phyloP scores from a whole-genome alignment of 108 stramenopile genomes.

The Epithemia pelagica region DNA sequence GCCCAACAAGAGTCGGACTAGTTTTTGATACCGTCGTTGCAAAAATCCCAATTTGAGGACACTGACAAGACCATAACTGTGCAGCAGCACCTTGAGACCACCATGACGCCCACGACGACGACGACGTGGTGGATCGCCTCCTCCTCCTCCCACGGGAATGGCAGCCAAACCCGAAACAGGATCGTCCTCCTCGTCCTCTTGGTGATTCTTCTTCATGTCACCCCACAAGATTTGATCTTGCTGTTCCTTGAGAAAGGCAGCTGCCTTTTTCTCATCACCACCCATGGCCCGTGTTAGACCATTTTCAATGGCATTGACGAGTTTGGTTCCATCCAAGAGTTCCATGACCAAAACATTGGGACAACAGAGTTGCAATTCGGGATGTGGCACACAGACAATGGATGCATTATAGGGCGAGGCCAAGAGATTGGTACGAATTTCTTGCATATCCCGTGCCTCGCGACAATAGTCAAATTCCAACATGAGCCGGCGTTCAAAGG shows the following conservation, averaged over 20 bases:
- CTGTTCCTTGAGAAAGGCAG: constrained; percentile 17
- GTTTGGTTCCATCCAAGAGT: constrained; percentile 48
- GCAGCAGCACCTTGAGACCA: background rate
- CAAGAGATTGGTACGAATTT: constrained; percentile 41
- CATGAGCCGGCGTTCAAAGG: constrained; percentile 58
- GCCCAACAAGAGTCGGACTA: constrained; percentile 45
- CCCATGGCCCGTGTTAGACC: constrained; percentile 33
- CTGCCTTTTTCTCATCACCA: constrained; percentile 28
- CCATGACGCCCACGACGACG: background rate
- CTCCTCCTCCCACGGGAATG: background rate
- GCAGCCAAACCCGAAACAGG: background rate
- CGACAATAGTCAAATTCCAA: constrained; percentile 64
- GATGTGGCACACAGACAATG: constrained; percentile 44
- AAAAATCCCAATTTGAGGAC: constrained; percentile 21
- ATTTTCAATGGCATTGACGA: constrained; percentile 44
- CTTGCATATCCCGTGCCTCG: constrained; percentile 40
- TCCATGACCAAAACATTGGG: constrained; percentile 70
- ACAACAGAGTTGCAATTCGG: constrained; percentile 36
- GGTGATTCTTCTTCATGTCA: no score
- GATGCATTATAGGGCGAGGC: constrained; percentile 28
- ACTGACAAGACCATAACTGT: background rate
- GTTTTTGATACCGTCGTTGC: constrained; percentile 25
- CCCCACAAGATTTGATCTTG: constrained; percentile 17
- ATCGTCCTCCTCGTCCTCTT: background rate
- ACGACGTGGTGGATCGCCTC: background rate